Evolutionary conservation across 2,329 filamentous ascomycete species (phyloP), one percentile per base, ranked within the genome.

Genomic region (Sporothrix dimorphospora): DNA sequence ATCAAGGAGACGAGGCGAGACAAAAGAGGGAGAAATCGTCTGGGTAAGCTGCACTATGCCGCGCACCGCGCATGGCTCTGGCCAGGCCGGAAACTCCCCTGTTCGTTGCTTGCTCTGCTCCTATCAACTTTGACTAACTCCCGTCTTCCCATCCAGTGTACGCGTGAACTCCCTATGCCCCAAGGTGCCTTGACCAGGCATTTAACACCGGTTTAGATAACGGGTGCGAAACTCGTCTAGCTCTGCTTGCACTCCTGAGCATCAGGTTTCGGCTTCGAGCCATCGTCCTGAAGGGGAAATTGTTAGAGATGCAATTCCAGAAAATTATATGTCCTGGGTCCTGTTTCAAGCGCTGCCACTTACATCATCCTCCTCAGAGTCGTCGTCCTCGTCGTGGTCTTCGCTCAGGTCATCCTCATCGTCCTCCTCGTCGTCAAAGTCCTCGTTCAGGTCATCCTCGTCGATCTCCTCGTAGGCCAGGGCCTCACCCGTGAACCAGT

Each of bases 401-500:
- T 94, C 92, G 78, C 91, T 93, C 73, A 92, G 86, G 74, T 97
- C 93, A 75, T 97, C 94, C 71, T 97, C 94, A 72, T 98, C 94
- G 69, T 98, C 95, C 21, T 97, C 94, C 38, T 98, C 94, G 69
- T 97, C 94, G 73, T 95, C 92, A 76, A 92, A 94, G 75, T 93
- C 93, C 75, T 91, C 92, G 78, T 91, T 92, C 75, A 94, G 86
- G 74, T 95, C 94, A 71, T 97, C 92, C 67, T 89, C 89, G 51
- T 95, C 92, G 74, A 97, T 83, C 81, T 98, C 95, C 87, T 99
- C 96, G 78, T 94, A 99, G 78, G 96, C 94, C 75, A 99, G 90
- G 77, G 96, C 96, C 85, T 99, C 96, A 72, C 96, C 96, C 70
- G 96, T 99, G 83, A 99, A 99, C 96, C 96, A 99, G 84, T 99